These are phyloP conservation scores for Haplographium delicatum DNA, from an alignment of 495 filamentous ascomycete species.

Conservation along the genomic window DNA sequence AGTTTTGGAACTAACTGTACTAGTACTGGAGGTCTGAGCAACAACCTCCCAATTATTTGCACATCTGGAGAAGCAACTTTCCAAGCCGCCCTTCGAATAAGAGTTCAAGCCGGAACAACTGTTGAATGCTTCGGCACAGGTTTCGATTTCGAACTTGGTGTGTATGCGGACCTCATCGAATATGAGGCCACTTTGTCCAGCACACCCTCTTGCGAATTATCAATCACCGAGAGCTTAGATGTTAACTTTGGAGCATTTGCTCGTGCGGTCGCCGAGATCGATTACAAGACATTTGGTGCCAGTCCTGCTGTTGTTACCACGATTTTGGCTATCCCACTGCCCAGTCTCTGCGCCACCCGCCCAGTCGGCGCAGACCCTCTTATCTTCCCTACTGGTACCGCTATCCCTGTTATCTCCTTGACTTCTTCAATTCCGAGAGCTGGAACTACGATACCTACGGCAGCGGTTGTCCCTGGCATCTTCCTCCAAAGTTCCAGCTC, in stretches of 20 bases:
- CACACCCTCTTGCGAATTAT: conserved; percentile 24
- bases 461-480: neutral
- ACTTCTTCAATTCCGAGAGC: neutral
- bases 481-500: neutral
- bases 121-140: conserved; percentile 31
- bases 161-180: conserved; percentile 37
- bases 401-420: neutral
- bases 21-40: conserved; percentile 25
- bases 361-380: conserved; percentile 6
- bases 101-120: conserved; percentile 30
- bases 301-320: conserved; percentile 35
- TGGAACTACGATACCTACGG: neutral
- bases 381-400: conserved; percentile 1
- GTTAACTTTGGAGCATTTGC: conserved; percentile 35
- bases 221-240: conserved; percentile 31
- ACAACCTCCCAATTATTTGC: conserved; percentile 28
- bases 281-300: conserved; percentile 31
- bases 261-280: conserved; percentile 29
- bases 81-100: conserved; percentile 29
- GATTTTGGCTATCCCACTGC: conserved; percentile 31
- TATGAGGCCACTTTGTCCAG: conserved; percentile 34
- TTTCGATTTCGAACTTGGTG: conserved; percentile 35
- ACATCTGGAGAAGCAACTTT: conserved; percentile 27
- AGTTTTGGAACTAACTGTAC: neutral
- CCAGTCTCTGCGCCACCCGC: conserved; percentile 14